Percentiles rank a stretch among this genome's conserved stretches.
These are phyloP conservation scores for Periconia sp. DNA, from an alignment of 2,329 filamentous ascomycete species.

Conservation along the genomic window DNA sequence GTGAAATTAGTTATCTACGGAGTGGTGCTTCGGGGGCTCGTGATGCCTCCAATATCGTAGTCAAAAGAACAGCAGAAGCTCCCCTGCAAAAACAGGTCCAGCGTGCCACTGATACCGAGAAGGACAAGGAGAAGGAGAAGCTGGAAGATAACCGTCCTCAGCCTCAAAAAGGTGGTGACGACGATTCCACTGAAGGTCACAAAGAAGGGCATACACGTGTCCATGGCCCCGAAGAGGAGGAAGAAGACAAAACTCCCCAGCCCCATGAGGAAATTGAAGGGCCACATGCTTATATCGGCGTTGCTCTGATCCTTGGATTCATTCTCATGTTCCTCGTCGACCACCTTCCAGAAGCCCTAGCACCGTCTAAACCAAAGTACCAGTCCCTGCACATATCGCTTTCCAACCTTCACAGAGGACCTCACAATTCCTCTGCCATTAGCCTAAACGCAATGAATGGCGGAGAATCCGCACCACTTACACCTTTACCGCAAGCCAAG, in stretches of 20 bases:
- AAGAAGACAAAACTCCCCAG: constrained; percentile 43
- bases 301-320: constrained; percentile 85
- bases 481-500: constrained; percentile 5
- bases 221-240: constrained; percentile 34
- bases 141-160: constrained; percentile 24
- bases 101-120: constrained; percentile 8
- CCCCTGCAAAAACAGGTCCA: constrained; percentile 22
- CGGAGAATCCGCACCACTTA: constrained; percentile 22
- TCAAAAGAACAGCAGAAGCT: constrained; percentile 23
- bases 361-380: constrained; percentile 60
- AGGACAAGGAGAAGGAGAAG: constrained; percentile 23
- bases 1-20: constrained; percentile 16
- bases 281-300: constrained; percentile 79
- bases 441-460: constrained; percentile 32
- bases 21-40: constrained; percentile 23
- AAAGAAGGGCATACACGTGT: constrained; percentile 41
- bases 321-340: constrained; percentile 97
- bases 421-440: constrained; percentile 44
- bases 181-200: constrained; percentile 42
- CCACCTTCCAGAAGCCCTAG: constrained; percentile 38
- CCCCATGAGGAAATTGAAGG: constrained; percentile 48
- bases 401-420: constrained; percentile 69
- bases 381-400: constrained; percentile 84
- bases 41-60: constrained; percentile 16
- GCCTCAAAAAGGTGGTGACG: constrained; percentile 40